phyloP scores from a whole-genome alignment of 2,329 filamentous ascomycete genomes.

The Sphaerulina vaccinii region DNA sequence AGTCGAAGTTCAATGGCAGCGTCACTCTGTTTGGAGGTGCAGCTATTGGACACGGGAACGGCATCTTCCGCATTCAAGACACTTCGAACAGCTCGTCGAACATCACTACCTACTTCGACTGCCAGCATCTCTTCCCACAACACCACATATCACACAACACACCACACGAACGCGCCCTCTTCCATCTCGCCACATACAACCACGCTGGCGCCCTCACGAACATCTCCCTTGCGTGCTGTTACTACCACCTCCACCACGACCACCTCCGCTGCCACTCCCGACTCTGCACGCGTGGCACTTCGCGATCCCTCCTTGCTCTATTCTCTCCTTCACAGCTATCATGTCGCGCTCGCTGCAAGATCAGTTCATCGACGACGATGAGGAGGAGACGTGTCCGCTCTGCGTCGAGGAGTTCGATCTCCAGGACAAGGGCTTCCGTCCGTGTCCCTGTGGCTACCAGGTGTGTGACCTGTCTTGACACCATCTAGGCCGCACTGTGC shows the following conservation, averaged over 20 bases:
- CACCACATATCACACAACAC: no score
- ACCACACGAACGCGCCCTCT: background rate
- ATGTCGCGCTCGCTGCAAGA: slow-evolving; percentile 53
- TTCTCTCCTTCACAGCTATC: slow-evolving; percentile 19
- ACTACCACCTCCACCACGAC: background rate
- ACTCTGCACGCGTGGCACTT: background rate
- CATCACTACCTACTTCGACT: no score
- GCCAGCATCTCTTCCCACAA: no score
- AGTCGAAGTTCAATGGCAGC: no score
- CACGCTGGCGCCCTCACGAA: background rate
- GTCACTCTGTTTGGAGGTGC: no score
- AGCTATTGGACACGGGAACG: no score
- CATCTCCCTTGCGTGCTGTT: background rate
- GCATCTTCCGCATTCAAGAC: no score
- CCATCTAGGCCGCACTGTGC: background rate
- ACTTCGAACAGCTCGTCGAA: no score
- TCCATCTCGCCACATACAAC: background rate
- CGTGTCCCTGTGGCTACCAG: slow-evolving; percentile 97
- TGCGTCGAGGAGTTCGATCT: slow-evolving; percentile 99
- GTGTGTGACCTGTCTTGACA: slow-evolving; percentile 54
- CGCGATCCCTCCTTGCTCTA: slow-evolving; percentile 12
- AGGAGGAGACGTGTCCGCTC: slow-evolving; percentile 71
- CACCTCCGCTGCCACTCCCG: background rate
- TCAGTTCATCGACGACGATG: slow-evolving; percentile 55
- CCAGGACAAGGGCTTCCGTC: slow-evolving; percentile 93